Base-by-base conservation (phyloP, 257 asterid genomes). In the Nicotiana knightiana region DNA sequence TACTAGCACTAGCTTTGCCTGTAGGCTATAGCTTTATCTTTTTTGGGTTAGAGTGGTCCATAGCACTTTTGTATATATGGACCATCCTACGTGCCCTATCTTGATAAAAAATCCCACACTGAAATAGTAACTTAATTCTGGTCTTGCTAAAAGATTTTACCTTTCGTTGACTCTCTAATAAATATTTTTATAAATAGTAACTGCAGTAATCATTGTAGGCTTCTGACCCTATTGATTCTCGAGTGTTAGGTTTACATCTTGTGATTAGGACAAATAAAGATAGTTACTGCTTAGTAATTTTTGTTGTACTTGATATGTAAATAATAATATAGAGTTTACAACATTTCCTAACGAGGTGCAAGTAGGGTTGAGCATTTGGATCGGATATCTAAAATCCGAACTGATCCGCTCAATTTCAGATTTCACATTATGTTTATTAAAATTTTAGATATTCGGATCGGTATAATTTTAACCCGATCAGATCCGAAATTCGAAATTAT, bases 121-220 rank as follows among this genome's bases (percentile, higher is more conserved):
- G 26, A 8, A 33, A 17, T 66, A 37, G 55, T n/a, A n/a, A 39
- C 58, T 13, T 53, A 67, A 18, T 46, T 24, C 26, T 73, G 62
- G 79, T 73, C 79, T 73, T 73, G 61, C 39, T 21, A 73, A 73
- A 73, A 46, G 24, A 73, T 48, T 73, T 43, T 73, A 48, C 62
- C 39, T 73, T 73, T 24, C 3, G 79, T 73, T 73, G 79, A 73
- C 79, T 48, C 21, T 73, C 8, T 48, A 46, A 46, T 73, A 24
- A 73, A 24, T 48, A 2, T 24, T 32, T 70, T 43, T n/a, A 12
- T 70, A 61, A 24, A 9, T 70, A 1, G 59, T 43, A 21, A 71
- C 79, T 71, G 15, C 39, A 71, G 39, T 73, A 73, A 73, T 73
- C 43, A 48, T 73, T 73, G 39, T 26, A 26, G 24, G 13, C 37